phyloP scores from a whole-genome alignment of 164 flowering plant species.

The Annona cherimola region DNA sequence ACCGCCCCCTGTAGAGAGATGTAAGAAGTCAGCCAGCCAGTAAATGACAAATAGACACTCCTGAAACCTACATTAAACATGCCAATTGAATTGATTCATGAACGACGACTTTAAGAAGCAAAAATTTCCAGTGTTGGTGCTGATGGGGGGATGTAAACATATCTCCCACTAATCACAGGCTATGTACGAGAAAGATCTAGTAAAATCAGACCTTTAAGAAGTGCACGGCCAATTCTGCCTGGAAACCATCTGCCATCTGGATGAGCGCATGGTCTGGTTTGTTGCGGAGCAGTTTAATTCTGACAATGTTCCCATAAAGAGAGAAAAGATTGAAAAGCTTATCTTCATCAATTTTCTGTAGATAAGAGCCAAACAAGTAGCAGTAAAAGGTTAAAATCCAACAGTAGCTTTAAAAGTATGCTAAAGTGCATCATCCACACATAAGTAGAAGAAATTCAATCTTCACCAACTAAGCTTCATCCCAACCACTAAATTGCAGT shows the following conservation, averaged over 20 bases:
- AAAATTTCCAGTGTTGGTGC: too few relatives aligned
- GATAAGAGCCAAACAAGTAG: conserved; percentile 2
- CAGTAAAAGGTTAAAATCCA: not conserved
- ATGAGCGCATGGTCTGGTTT: conserved; percentile 98
- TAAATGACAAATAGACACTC: too few relatives aligned
- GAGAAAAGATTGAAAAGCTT: conserved; percentile 96
- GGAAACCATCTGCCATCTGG: conserved; percentile 97
- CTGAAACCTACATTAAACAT: too few relatives aligned
- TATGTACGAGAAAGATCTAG: not conserved
- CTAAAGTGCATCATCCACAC: too few relatives aligned
- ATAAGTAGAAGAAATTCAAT: too few relatives aligned
- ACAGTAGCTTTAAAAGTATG: not conserved
- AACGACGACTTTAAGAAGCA: too few relatives aligned
- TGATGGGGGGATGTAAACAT: too few relatives aligned
- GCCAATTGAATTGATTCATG: too few relatives aligned
- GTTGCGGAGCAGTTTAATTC: conserved; percentile 86
- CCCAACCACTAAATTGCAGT: too few relatives aligned
- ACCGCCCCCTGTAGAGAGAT: conserved; percentile 55
- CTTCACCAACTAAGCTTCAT: too few relatives aligned
- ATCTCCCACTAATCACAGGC: not conserved
- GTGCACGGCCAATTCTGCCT: conserved; percentile 96
- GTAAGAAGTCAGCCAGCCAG: not conserved
- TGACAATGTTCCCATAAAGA: conserved; percentile 85
- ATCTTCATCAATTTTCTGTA: conserved; percentile 89
- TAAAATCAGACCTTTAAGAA: conserved; percentile 69